Base-by-base conservation (phyloP, 352 stramenopile genomes). In the Phytophthora hibernalis region DNA sequence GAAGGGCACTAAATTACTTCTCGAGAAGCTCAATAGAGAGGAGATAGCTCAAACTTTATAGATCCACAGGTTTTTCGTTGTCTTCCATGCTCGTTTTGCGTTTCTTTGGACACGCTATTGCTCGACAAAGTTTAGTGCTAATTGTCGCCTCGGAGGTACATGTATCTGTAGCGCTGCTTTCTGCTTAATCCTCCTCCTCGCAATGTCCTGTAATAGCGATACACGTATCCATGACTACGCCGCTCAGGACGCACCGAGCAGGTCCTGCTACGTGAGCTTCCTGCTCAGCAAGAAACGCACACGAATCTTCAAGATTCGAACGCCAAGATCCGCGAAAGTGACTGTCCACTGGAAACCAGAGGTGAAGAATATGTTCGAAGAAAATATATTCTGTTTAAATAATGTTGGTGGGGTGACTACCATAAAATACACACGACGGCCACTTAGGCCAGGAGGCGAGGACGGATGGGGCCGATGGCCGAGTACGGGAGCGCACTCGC, bases 1-100 rank as follows among this genome's bases (percentile, higher is more conserved):
- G 73, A 87, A 79, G 51, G 88, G 88, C 54, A 94, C 85, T 54
- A 92, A 89, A 70, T 78, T 96, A 80, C 78, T 96, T 68, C 70
- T 93, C 55, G 85, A 92, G 65, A 94, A 94, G 68, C 85, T 96
- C 66, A 87, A 76, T 86, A 86, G 60, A 58, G 50, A 68, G 64
- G 43, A 62, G 53, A 24, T 70, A 61, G 47, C 50, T 67, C 62
- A 61, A 62, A 70, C 63, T 81, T 79, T 74, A 81, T 81, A 81
- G 69, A 78, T 77, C 65, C 35, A 61, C 61, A 56, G 21, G 6
- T 31, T 74, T 61, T 73, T 63, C 67, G 37, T 50, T 54, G 22
- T 68, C 18, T 49, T 22, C 30, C 37, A 48, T n/a, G 21, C 43
- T 35, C 20, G 10, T 48, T 18, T 21, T 18, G 31, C n/a, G 12